Base-by-base conservation (phyloP, 441 rosid species). In the Populus tomentosa region DNA sequence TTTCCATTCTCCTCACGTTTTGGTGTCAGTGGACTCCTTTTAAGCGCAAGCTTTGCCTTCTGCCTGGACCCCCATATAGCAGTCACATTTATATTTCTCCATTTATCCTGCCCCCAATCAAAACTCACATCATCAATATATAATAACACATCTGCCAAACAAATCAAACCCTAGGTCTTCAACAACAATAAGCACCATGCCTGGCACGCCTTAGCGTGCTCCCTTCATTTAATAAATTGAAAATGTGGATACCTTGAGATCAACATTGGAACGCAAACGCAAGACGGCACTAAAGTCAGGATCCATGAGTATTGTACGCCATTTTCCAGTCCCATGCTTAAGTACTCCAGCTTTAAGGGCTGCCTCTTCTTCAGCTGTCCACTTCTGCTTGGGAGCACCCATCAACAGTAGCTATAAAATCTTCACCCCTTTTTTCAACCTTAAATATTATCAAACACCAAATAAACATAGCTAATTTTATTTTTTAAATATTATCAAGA, bases 351-450 rank as follows among this genome's bases (percentile, higher is more conserved):
- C 90, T 87, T 90, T 95, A 10, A 95, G 79, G 26, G 99, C 98
- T 2, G 91, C 90, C 85, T 95, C 99, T 82, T 95, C 99, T 84
- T 95, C 99, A 40, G 88, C 86, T 13, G 99, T 95, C 99, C 99
- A 95, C 83, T 93, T 95, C 79, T 95, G 99, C 89, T 95, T 95
- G 0, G 98, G 99, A 71, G 98, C 99, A 78, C 99, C 98, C 99
- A 95, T 95, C 76, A 73, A 78, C 80, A 75, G 81, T 66, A 33
- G 71, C 66, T 76, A 65, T n/a, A 71, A 69, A 4, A 40, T 40
- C 13, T 40, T 13, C 50, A 13, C 14, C 50, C 50, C 62, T 50
- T 73, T 73, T 18, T 40, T 11, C 56, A 30, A 73, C 24, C 21
- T 24, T 50, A 53, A 35, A 69, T 61, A 13, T 46, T 4, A 46